phyloP scores from a whole-genome alignment of 1,284 basidiomycete genomes.

The Afroboletus lepidellus region DNA sequence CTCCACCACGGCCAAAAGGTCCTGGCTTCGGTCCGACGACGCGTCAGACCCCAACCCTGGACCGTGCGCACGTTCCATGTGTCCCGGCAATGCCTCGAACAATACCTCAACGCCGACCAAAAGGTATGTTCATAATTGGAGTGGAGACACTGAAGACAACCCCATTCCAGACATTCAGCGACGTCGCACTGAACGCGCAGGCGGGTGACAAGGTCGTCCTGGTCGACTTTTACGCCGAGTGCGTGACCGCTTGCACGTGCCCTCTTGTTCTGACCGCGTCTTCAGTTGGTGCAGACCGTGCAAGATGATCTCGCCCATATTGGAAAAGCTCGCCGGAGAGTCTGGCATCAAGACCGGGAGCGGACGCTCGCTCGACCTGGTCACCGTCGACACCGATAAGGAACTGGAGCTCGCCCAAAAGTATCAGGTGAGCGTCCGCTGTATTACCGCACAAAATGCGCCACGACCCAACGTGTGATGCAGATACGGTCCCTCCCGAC shows the following conservation, averaged over 20 bases:
- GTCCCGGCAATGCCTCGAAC: constrained; percentile 28
- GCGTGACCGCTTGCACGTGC: constrained; percentile 26
- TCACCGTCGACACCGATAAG: constrained; percentile 65
- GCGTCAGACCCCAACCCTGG: constrained; percentile 7
- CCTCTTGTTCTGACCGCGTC: constrained; percentile 3
- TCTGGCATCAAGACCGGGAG: constrained; percentile 47
- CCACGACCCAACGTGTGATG: background rate
- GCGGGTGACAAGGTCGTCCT: constrained; percentile 55
- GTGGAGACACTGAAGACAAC: background rate
- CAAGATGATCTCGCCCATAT: constrained; percentile 62
- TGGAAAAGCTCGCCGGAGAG: constrained; percentile 52
- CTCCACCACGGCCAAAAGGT: constrained; percentile 9
- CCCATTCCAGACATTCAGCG: constrained; percentile 47
- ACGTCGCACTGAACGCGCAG: constrained; percentile 37
- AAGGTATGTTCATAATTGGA: constrained; percentile 26
- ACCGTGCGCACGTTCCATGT: constrained; percentile 21
- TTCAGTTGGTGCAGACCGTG: constrained; percentile 75
- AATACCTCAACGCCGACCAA: constrained; percentile 36
- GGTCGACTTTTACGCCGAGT: constrained; percentile 80
- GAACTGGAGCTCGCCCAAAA: constrained; percentile 48
- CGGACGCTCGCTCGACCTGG: constrained; percentile 59
- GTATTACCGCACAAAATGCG: background rate
- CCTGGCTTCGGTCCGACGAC: constrained; percentile 9
- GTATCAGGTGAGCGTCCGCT: constrained; percentile 43
- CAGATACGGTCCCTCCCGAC: constrained; percentile 70